Evolutionary conservation across 1,139 yeast species (phyloP), one percentile per base, ranked within the genome.

Genomic region (Suhomyces choctaworum): DNA sequence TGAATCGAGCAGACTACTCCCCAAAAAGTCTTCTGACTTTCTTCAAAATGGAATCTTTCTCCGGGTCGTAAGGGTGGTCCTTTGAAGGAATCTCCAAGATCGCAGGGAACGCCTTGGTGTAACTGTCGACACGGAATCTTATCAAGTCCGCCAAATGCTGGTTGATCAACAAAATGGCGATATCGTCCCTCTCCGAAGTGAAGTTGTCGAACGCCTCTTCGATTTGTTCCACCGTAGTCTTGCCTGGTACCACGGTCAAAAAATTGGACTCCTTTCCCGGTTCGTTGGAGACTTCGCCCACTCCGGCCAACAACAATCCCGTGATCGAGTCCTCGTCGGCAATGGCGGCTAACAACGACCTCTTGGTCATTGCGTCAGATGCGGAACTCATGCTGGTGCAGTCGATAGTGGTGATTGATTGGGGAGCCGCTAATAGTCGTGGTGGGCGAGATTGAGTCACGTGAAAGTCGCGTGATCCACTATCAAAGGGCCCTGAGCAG

Each of bases 251-350:
- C 30, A 86, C 95, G 15, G 85, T 76, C 51, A 80, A 68, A 56
- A 84, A 89, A 70, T 94, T 94, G 66, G 88, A 81, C 48, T 82
- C 84, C 56, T 82, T 78, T 16, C 80, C 79, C 28, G 71, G 64
- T 42, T 75, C 76, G 44, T 73, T 71, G 45, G 83, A 68, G 17
- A 89, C 82, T 58, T 92, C 95, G 19, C 99, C 99, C 41, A 88
- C 82, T 24, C 99, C 99, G 1, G 99, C 98, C 43, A 92, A 75
- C 30, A 92, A 71, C 70, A 94, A 78, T 4, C 99, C 99, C 2
- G 98, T 94, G 41, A 92, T 90, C 14, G 97, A 84, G 57, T 92
- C 98, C 65, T 90, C 98, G 56, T 90, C 98, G 16, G 97, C 97
- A 56, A 90, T 88, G 34, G 90, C 94, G 9, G 97, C 97, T 40